These are phyloP conservation scores for Keithomyces neogunnii DNA, from an alignment of 2,329 filamentous ascomycete genomes.

Conservation along the genomic window DNA sequence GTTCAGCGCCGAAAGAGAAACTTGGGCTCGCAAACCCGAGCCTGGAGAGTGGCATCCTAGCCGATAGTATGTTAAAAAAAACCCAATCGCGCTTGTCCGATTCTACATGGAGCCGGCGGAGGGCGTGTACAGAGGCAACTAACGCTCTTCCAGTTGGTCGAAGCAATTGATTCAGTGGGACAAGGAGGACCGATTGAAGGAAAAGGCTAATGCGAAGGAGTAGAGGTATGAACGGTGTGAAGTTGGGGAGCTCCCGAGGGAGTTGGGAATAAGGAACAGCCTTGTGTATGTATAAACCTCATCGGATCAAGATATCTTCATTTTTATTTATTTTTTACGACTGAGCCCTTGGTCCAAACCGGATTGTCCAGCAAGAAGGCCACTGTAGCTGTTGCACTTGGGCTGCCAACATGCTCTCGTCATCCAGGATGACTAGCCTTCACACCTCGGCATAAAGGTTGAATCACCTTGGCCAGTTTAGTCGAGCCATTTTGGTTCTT, in stretches of 20 bases:
- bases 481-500: too few species aligned
- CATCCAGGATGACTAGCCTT: too few species aligned
- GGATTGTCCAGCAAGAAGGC: too few species aligned
- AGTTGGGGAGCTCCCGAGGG: neutral
- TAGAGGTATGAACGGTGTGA: conserved; percentile 4
- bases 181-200: conserved; percentile 30
- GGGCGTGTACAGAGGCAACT: neutral
- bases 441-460: too few species aligned
- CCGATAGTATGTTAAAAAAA: conserved; percentile 57
- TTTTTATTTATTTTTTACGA: neutral
- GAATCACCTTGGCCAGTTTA: too few species aligned
- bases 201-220: conserved; percentile 21
- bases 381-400: too few species aligned
- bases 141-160: conserved; percentile 29
- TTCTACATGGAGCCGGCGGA: neutral
- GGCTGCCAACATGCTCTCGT: too few species aligned
- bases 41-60: conserved; percentile 73
- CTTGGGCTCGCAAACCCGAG: conserved; percentile 68
- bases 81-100: neutral
- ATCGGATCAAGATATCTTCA: neutral
- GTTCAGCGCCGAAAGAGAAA: conserved; percentile 65
- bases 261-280: neutral
- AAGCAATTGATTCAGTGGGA: conserved; percentile 37
- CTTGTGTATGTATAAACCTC: conserved; percentile 11
- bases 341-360: neutral